A percentile compares a stretch with the other conserved stretches of the same genome.
Conservation (phyloP, 805 yeast genomes). For the Trichomonascus vanleenenianus region DNA sequence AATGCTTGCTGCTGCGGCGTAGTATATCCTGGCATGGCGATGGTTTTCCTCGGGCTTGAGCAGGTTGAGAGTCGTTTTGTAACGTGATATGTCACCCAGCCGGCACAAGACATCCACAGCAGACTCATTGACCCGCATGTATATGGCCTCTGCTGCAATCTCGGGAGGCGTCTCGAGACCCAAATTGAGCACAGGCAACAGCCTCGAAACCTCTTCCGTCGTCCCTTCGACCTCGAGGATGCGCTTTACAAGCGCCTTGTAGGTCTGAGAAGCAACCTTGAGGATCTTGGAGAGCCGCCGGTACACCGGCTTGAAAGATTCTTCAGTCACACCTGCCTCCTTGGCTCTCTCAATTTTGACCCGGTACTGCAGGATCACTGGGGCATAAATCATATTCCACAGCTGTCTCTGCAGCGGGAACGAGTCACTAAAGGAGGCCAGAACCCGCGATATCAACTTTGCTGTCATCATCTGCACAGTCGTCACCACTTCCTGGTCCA, state of each 20-base stretch:
- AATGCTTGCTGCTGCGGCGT: conserved; percentile 5
- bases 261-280: not conserved
- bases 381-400: not conserved
- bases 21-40: conserved; percentile 10
- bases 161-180: not conserved
- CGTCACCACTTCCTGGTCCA: not conserved
- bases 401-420: not conserved
- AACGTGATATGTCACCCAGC: conserved; percentile 15
- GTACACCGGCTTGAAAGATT: not conserved
- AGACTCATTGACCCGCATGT: not conserved
- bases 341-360: not conserved
- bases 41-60: conserved; percentile 1
- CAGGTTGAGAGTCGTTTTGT: conserved; percentile 5
- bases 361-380: not conserved
- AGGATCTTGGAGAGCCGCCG: conserved; percentile 1
- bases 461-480: not conserved
- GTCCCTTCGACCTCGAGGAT: conserved; percentile 5
- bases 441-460: not conserved
- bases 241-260: conserved; percentile 3
- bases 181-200: conserved; percentile 1
- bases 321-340: not conserved
- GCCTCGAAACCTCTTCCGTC: not conserved
- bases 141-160: not conserved
- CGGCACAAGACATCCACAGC: conserved; percentile 1
- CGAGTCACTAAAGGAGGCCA: not conserved